phyloP scores from a whole-genome alignment of 2,329 filamentous ascomycete species.

The Gnomoniopsis smithogilvyi region DNA sequence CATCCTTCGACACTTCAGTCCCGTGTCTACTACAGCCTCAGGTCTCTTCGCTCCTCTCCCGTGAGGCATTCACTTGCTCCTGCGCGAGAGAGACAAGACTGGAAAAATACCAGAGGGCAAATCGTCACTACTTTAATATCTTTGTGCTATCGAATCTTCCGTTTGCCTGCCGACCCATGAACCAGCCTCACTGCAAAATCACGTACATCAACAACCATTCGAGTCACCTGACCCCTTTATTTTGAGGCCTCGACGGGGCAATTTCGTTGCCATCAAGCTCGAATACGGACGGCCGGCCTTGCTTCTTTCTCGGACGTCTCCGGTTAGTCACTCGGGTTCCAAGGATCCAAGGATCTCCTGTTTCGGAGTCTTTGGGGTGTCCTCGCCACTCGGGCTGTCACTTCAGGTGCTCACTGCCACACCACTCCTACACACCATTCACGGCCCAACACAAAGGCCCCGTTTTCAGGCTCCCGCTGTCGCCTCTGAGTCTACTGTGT shows the following conservation, averaged over 20 bases:
- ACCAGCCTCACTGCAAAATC: background rate
- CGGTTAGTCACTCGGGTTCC: constrained; percentile 13
- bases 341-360: constrained; percentile 13
- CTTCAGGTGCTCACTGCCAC: constrained; percentile 3
- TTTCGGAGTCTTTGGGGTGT: constrained; percentile 10
- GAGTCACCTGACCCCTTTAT: background rate
- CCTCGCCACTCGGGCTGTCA: background rate
- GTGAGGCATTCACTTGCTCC: constrained; percentile 35
- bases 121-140: constrained; percentile 6
- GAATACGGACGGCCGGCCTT: background rate
- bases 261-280: constrained; percentile 1
- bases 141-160: too few relatives aligned
- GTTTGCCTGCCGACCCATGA: background rate
- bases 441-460: constrained; percentile 22
- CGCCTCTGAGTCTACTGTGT: constrained; percentile 11
- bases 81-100: constrained; percentile 28
- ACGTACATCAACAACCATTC: constrained; percentile 3
- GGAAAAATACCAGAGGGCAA: constrained; percentile 13
- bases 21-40: background rate
- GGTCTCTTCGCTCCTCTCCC: constrained; percentile 19
- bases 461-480: constrained; percentile 29
- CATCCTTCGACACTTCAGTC: constrained; percentile 2
- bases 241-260: background rate
- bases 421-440: constrained; percentile 6
- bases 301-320: constrained; percentile 1